Percentiles rank a stretch among this genome's conserved stretches.
Evolutionary conservation across 257 asterid genomes (phyloP).

Genomic region (Jaltomata sinuosa): DNA sequence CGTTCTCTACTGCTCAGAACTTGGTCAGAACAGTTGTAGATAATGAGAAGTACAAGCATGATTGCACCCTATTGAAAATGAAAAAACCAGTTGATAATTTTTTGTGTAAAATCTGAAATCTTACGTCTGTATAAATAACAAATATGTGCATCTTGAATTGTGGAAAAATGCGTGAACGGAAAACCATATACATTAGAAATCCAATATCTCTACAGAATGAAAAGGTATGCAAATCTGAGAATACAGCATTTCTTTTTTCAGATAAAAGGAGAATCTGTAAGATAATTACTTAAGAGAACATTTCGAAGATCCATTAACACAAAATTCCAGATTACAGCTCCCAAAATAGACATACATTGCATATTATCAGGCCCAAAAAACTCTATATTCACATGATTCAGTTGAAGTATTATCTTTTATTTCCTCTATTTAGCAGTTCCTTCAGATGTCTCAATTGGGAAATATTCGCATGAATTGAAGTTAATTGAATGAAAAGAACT

Average conservation of each 20-base stretch:
- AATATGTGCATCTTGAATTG: neutral
- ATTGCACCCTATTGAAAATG: constrained; percentile 59
- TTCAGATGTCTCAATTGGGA: no score
- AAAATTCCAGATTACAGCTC: neutral
- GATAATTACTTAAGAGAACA: neutral
- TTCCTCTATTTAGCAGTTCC: no score
- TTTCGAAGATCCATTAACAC: neutral
- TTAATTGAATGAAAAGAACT: neutral
- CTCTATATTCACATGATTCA: neutral
- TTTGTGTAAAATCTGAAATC: neutral
- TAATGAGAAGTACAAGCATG: constrained; percentile 64
- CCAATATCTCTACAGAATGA: neutral
- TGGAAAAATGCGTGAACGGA: neutral
- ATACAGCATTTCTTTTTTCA: neutral
- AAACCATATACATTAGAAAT: neutral
- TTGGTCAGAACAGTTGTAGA: constrained; percentile 90
- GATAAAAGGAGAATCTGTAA: neutral
- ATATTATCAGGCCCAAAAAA: neutral
- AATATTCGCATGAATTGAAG: no score
- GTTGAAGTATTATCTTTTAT: neutral
- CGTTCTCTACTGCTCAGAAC: constrained; percentile 75
- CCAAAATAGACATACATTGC: neutral
- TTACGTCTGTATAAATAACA: neutral
- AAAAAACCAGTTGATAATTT: neutral
- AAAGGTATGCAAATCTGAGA: neutral